Evolutionary conservation across 345 rosid species (phyloP).

Genomic region (Cardiospermum halicacabum): DNA sequence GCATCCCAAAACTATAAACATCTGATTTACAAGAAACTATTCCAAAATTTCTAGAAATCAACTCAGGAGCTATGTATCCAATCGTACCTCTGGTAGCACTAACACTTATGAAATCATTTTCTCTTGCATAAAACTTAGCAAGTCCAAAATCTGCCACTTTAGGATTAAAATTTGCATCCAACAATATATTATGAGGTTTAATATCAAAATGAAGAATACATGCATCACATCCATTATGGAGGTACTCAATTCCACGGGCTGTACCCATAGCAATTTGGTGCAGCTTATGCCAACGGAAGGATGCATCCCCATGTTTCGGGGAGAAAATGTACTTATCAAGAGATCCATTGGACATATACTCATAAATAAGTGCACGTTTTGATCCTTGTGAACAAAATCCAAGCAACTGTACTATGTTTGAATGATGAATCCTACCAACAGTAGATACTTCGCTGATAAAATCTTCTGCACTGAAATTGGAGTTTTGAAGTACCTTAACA

Average conservation of each 20-base stretch:
- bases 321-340: conserved; percentile 2
- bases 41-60: too few species aligned
- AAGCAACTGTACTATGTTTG: not conserved
- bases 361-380: too few species aligned
- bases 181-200: too few species aligned
- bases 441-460: conserved; percentile 16
- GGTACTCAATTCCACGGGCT: conserved; percentile 23
- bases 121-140: conserved; percentile 17
- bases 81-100: conserved; percentile 6
- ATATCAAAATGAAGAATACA: conserved; percentile 27
- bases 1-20: too few species aligned
- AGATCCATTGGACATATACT: conserved; percentile 17
- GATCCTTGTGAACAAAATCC: not conserved
- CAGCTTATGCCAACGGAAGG: not conserved
- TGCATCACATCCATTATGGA: conserved; percentile 23
- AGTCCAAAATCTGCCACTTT: conserved; percentile 31
- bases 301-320: not conserved
- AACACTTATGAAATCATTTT: conserved; percentile 14
- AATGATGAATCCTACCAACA: conserved; percentile 7
- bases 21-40: too few species aligned
- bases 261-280: conserved; percentile 22
- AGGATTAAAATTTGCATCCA: too few species aligned
- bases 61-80: too few species aligned
- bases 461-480: conserved; percentile 7
- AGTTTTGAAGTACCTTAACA: conserved; percentile 4